Evolutionary conservation across 495 filamentous ascomycete genomes (phyloP), one percentile per base, ranked within the genome.

Genomic region (Penicillium coffeae): DNA sequence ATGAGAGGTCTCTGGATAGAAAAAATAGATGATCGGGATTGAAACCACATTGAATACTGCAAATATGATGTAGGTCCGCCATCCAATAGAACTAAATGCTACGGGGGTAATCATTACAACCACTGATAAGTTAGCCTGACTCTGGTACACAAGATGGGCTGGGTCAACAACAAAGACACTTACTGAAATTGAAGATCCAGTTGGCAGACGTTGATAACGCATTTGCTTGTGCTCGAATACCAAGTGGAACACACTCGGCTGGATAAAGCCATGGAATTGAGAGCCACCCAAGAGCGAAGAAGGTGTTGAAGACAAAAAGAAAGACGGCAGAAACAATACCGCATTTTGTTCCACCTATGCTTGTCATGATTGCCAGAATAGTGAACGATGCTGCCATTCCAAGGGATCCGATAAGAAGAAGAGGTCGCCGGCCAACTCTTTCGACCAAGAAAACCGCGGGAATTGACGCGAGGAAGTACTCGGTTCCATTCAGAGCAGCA

Each of bases 1-100:
- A 16, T 40, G 32, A 10, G 47, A 35, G 12, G 40, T 50, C 16
- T 50, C 39, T 1, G 47, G 47, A 14, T 50, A 44, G 21, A 50
- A 50, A 9, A 50, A 34, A 27, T 50, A 55, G n/a, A n/a, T n/a
- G n/a, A n/a, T n/a, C n/a, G 42, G 37, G 33, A 50, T 38, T 10
- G 38, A 50, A 34, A 32, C 37, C 33, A 36, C 35, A 14, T 50
- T 50, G 33, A 50, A 30, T n/a, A 42, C 87, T 46, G 83, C 79
- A 42, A 87, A 86, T 54, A 85, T 81, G 42, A 88, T 73, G 53
- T 89, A 87, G 83, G 58, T 86, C 84, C 54, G 88, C 85, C 16
- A 88, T 73, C 27, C 75, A 79, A 75, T 69, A 36, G 66, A 48
- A 20, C 86, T 67, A 74, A 85, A 82, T 39, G 88, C 75, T 0